phyloP scores from a whole-genome alignment of 106 monocot species.

The Phalaenopsis aphrodite region DNA sequence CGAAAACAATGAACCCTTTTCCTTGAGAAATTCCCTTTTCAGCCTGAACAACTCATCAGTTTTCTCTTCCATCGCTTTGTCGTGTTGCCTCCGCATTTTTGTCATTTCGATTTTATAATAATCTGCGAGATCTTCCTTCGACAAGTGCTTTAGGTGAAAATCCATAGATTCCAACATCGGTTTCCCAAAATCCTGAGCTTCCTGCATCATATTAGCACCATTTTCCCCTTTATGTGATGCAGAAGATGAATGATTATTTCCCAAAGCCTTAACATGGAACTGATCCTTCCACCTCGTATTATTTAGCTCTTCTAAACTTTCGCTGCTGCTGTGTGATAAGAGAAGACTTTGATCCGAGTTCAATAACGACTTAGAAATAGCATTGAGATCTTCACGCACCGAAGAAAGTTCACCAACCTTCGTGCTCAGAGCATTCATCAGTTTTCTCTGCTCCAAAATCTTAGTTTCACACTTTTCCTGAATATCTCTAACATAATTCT shows the following conservation, averaged over 20 bases:
- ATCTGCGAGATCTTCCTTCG: conserved; percentile 50
- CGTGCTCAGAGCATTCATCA: conserved; percentile 28
- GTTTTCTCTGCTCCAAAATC: conserved; percentile 34
- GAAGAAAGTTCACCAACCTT: conserved; percentile 28
- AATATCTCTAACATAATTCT: conserved; percentile 34
- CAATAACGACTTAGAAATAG: conserved; percentile 35
- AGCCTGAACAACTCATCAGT: conserved; percentile 82
- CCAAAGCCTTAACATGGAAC: conserved; percentile 19
- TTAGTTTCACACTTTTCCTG: conserved; percentile 38
- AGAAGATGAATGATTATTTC: conserved; percentile 16
- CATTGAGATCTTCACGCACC: conserved; percentile 54
- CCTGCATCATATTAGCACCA: conserved; percentile 15
- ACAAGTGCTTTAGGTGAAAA: conserved; percentile 40
- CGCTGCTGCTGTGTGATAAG: conserved; percentile 23
- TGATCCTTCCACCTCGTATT: conserved; percentile 41
- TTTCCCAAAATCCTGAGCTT: conserved; percentile 14
- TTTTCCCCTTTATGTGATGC: conserved; percentile 29
- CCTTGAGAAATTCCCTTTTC: conserved; percentile 69
- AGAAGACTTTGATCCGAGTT: conserved; percentile 29
- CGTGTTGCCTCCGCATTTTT: conserved; percentile 78
- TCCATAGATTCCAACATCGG: conserved; percentile 33
- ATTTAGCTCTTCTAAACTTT: conserved; percentile 45
- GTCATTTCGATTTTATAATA: conserved; percentile 66
- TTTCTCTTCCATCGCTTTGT: conserved; percentile 69
- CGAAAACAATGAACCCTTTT: conserved; percentile 39